Evolutionary conservation across 2,329 filamentous ascomycete genomes (phyloP), one percentile per base, ranked within the genome.

Genomic region (Xylariomycetidae sp.): DNA sequence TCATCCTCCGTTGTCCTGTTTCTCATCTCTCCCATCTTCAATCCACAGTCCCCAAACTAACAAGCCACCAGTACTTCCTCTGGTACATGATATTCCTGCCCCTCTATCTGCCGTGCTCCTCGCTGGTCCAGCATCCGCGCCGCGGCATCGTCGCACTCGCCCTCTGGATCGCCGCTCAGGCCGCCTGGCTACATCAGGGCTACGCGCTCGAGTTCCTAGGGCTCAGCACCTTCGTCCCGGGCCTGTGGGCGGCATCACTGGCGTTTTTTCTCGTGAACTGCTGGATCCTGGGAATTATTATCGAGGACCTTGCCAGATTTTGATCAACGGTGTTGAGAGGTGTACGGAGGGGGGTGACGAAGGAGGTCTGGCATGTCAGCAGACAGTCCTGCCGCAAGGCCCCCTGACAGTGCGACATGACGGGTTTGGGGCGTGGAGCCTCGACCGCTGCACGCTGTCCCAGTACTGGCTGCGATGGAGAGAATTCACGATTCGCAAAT

Each of bases 71-170:
- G 87, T 98, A 98, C 59, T 98, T 98, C 59, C 74, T 98, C 31
- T 98, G 92, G 92, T 96, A 98, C 61, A 80, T 95, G 61, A 77
- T 95, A 44, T 85, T 98, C 48, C 68, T 96, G 3, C 92, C 92
- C 0, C 80, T 95, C 31, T 94, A 95, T 56, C 79, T 98, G 0
- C 88, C 90, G 0, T 64, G 64, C 23, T 95, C 89, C 0, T 82
- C 82, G 0, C 70, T 95, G 10, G 62, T 93, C 1, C 61, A 57
- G 4, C 68, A 63, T 3, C 76, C 76, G 1, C 51, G 53, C 5
- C 60, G 82, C 4, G 92, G 92, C 2, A 38, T 84, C 2, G 48
- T 65, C 0, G 85, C 85, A 1, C 65, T 85, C 5, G 48, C 63
- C 1, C 61, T 89, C 4, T 98, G 92, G 92, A 61, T 94, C 1